These are phyloP conservation scores for Neurospora hispaniola DNA, from an alignment of 495 filamentous ascomycete genomes.

Conservation along the genomic window DNA sequence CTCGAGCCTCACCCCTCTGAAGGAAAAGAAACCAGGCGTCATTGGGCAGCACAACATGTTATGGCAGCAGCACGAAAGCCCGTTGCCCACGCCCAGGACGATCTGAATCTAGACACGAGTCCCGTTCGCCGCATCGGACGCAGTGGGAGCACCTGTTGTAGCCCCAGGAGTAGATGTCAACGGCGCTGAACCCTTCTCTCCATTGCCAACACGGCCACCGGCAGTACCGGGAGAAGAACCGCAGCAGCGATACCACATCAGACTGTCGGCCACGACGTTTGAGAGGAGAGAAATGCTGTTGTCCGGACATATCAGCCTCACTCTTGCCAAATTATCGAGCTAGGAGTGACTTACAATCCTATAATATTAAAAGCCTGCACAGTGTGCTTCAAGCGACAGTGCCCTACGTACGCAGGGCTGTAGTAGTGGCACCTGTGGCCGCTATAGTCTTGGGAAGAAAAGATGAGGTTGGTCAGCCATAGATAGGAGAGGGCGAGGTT, in stretches of 20 bases:
- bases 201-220: background rate
- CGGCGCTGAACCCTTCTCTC: background rate
- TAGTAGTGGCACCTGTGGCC: slow-evolving; percentile 12
- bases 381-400: slow-evolving; percentile 18
- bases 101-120: background rate
- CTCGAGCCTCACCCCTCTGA: background rate
- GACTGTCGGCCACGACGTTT: slow-evolving; percentile 14
- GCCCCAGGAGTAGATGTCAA: background rate
- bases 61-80: background rate
- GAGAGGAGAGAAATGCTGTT: slow-evolving; percentile 12
- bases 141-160: background rate
- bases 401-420: background rate
- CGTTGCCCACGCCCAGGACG: background rate
- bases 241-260: slow-evolving; percentile 14
- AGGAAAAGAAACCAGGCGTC: background rate
- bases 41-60: background rate
- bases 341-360: slow-evolving; percentile 15
- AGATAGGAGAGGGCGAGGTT: slow-evolving; percentile 23
- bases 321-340: background rate
- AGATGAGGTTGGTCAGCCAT: slow-evolving; percentile 22
- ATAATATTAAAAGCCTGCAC: slow-evolving; percentile 18
- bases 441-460: slow-evolving; percentile 16
- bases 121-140: background rate
- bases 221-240: background rate
- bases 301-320: background rate